Base-by-base conservation (phyloP, 129 eudicot genomes). In the Escallonia herrerae region DNA sequence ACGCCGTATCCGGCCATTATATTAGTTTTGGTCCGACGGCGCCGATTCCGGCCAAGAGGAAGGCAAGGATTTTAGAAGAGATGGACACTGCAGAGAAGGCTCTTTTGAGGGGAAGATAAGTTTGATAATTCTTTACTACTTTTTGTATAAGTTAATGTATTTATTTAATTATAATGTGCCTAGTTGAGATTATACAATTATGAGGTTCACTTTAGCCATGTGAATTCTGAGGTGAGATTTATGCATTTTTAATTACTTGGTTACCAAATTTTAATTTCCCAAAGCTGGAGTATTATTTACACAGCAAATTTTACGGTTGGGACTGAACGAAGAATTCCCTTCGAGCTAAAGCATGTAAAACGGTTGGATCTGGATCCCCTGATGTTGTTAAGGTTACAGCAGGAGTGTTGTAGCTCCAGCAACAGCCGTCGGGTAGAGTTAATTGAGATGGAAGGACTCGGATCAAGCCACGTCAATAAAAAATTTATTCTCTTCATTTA, bases 11-110 rank as follows among this genome's bases (percentile, higher is more conserved):
- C 46, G 96, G 99, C 60, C 99, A 93, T 74, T 93, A 93, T 65
- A 76, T 93, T 62, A 93, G 90, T 65, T 93, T 93, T 55, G 99
- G 99, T 15, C 99, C 99, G n/a, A 93, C 99, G 1, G 87, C 96
- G 3, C 99, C 99, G 50, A 89, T 93, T 62, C 99, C 99, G 48
- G 84, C 90, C 1, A 93, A 93, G 82, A 79, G 99, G 80, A 93
- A 72, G 81, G 85, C 85, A 5, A 83, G 99, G 57, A 93, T 93
- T 40, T 72, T 93, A 65, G 96, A 88, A 69, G 99, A 93, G 76
- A 76, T 93, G 86, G 99, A 93, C 45, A 81, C 96, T 4, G 99
- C 85, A 3, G 99, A 93, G 82, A 93, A 93, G 87, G 90, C 96
- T 66, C 72, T 93, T 59, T 67, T 70, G 43, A 93, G 99, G 70